Evolutionary conservation across 1,139 yeast species (phyloP), one percentile per base, ranked within the genome.

Genomic region (Yamadazyma conglobata): DNA sequence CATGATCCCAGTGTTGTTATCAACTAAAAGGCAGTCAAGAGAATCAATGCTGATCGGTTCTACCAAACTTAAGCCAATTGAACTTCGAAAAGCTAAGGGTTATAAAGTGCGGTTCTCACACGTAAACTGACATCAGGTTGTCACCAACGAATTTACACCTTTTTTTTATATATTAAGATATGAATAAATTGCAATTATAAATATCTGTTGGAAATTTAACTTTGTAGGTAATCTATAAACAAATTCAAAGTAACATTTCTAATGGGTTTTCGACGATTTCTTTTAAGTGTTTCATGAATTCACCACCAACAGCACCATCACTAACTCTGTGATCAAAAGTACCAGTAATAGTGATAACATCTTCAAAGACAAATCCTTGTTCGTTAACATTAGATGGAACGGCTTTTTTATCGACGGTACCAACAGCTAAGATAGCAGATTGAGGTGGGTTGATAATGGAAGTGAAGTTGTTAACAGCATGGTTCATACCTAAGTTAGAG

Each of bases 371-470:
- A 59, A 91, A 82, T 21, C 98, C 98, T 50, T 81, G 79, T 59
- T 87, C 96, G 52, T 88, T 80, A 44, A 85, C 85, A 45, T 80
- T 81, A 52, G 93, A 95, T 58, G 93, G 96, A 42, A 91, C 83
- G 34, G 97, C 95, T 56, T 81, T 85, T 70, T 88, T 87, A 60
- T 84, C 88, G 42, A 81, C 79, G 28, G 98, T 89, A 52, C 96
- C 96, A 48, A 91, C 76, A 42, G 99, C 98, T 50, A 91, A 65
- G 52, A 91, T 91, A 34, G 95, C 81, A 32, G 91, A 74, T 66
- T 91, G 98, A 37, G 99, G 99, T 40, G 96, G 97, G 77, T 91
- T 91, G 59, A 91, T 82, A 64, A 91, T 91, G 22, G 98, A 91
- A 25, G 98, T 89, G 77, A 91, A 91, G 58, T 81, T 58, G 46